A percentile compares a stretch with the other conserved stretches of the same genome.
Evolutionary conservation across 23 red algal genomes (phyloP).

Genomic region (Chondrus crispus): DNA sequence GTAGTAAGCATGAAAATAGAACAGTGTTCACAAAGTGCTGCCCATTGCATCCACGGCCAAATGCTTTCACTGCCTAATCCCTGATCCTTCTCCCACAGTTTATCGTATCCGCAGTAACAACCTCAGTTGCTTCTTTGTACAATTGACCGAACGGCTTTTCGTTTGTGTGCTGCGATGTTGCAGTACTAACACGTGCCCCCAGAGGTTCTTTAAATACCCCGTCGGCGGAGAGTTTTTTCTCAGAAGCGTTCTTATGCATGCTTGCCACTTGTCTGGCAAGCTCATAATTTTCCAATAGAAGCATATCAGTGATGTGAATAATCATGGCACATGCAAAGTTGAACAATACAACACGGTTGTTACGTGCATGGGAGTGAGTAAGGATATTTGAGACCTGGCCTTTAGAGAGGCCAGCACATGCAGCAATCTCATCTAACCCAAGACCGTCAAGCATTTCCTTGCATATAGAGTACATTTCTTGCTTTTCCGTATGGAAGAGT

Average conservation of each 20-base stretch:
- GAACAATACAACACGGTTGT: not conserved
- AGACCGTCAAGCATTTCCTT: not conserved
- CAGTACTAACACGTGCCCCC: no score
- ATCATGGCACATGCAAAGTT: not conserved
- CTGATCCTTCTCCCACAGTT: not conserved
- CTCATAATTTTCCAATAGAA: not conserved
- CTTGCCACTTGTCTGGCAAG: no score
- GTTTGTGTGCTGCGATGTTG: no score
- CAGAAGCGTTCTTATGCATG: no score
- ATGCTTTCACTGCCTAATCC: not conserved
- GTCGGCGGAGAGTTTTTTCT: no score
- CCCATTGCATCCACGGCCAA: not conserved
- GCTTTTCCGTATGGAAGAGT: conserved; percentile 5
- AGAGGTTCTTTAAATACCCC: no score
- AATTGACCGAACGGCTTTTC: not conserved
- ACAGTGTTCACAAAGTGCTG: not conserved
- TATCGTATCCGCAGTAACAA: no score
- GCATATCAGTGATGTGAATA: not conserved
- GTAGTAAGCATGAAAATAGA: not conserved
- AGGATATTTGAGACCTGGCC: not conserved
- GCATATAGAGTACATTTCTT: not conserved
- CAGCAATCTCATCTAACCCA: not conserved
- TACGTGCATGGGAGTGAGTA: not conserved
- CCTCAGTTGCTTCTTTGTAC: no score
- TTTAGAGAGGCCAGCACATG: not conserved